A percentile compares a stretch with the other conserved stretches of the same genome.
phyloP scores from a whole-genome alignment of 2,329 filamentous ascomycete genomes.

The Xylaria sp. region DNA sequence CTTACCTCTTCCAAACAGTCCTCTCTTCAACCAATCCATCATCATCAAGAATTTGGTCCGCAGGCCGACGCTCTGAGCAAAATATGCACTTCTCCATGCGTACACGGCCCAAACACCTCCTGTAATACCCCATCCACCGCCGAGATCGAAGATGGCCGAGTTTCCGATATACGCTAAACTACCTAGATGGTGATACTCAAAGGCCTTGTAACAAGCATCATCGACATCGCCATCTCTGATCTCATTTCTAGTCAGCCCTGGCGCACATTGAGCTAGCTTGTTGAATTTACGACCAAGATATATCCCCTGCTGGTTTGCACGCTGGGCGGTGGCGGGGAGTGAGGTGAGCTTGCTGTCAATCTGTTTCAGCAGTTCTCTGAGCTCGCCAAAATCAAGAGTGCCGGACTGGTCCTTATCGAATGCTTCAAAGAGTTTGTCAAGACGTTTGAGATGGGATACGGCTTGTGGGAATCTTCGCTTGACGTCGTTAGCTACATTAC shows the following conservation, averaged over 20 bases:
- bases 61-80: constrained; percentile 95
- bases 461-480: constrained; percentile 93
- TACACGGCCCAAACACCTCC: constrained; percentile 95
- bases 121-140: constrained; percentile 77
- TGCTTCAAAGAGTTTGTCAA: constrained; percentile 89
- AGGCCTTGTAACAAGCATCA: constrained; percentile 91
- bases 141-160: constrained; percentile 92
- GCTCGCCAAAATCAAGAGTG: constrained; percentile 92
- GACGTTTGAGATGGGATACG: constrained; percentile 82
- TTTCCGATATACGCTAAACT: constrained; percentile 96
- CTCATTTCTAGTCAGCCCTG: constrained; percentile 81
- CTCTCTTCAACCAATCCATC: constrained; percentile 99
- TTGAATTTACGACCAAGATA: constrained; percentile 96
- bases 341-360: constrained; percentile 96
- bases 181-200: constrained; percentile 92
- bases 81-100: constrained; percentile 95
- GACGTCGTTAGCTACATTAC: constrained; percentile 82
- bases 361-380: constrained; percentile 86
- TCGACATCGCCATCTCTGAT: constrained; percentile 91
- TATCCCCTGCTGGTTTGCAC: constrained; percentile 93
- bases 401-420: constrained; percentile 95
- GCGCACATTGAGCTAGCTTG: constrained; percentile 81
- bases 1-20: constrained; percentile 93
- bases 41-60: constrained; percentile 87
- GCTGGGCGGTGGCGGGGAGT: constrained; percentile 92